Percentiles rank a stretch among this genome's conserved stretches.
phyloP scores from a whole-genome alignment of 1,284 basidiomycete genomes.

The Peniophora sp. region DNA sequence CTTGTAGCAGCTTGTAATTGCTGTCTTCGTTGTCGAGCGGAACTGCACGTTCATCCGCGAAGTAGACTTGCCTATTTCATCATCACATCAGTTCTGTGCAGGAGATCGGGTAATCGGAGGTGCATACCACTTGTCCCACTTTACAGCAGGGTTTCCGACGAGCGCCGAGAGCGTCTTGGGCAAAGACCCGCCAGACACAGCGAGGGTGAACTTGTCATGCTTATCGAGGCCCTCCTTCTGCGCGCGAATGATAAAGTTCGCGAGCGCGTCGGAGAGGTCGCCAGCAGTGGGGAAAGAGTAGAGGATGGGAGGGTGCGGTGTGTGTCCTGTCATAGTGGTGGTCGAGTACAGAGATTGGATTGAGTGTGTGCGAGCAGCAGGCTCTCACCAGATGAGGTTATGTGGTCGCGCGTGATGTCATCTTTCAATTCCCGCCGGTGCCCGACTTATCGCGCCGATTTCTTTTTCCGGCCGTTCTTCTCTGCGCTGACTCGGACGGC shows the following conservation, averaged over 20 bases:
- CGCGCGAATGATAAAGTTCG: conserved; percentile 79
- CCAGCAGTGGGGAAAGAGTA: conserved; percentile 61
- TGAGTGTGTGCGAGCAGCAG: neutral
- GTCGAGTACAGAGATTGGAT: neutral
- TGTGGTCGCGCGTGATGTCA: neutral
- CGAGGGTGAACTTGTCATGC: conserved; percentile 86
- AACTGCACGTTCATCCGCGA: conserved; percentile 95
- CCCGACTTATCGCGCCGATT: neutral
- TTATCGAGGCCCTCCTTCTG: conserved; percentile 88
- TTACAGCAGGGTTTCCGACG: conserved; percentile 65
- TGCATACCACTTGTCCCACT: conserved; percentile 93
- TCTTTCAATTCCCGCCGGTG: neutral
- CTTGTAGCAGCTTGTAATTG: conserved; percentile 77
- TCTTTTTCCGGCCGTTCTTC: neutral
- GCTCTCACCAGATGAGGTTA: neutral
- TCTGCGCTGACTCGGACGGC: neutral
- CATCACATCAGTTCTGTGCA: conserved; percentile 5
- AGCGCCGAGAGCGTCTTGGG: conserved; percentile 79
- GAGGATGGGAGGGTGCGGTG: conserved; percentile 65
- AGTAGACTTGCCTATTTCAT: conserved; percentile 85
- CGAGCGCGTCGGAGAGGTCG: conserved; percentile 58
- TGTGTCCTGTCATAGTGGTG: conserved; percentile 19
- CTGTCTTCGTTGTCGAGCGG: conserved; percentile 90
- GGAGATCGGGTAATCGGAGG: neutral
- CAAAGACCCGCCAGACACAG: conserved; percentile 89